phyloP scores from a whole-genome alignment of 371 early-diverging fungal genomes.

The Dichotomocladium elegans region DNA sequence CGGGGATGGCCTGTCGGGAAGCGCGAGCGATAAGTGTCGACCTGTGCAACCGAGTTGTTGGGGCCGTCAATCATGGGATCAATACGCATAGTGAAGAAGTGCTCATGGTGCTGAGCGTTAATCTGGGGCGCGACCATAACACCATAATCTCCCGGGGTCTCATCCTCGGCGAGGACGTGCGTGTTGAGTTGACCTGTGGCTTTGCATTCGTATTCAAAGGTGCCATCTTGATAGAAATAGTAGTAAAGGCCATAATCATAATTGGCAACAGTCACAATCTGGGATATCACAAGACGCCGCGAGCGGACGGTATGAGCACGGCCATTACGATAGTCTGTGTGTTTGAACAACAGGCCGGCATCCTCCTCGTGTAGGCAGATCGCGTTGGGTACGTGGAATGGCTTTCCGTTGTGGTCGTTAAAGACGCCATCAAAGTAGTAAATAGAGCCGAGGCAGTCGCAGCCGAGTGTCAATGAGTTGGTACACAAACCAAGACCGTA shows the following conservation, averaged over 20 bases:
- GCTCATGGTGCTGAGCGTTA: slow-evolving; percentile 52
- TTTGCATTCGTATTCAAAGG: slow-evolving; percentile 55
- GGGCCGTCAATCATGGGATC: slow-evolving; percentile 53
- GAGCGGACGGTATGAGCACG: slow-evolving; percentile 48
- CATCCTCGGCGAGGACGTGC: slow-evolving; percentile 49
- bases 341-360: slow-evolving; percentile 49
- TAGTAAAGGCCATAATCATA: slow-evolving; percentile 57
- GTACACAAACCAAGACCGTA: slow-evolving; percentile 51
- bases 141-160: slow-evolving; percentile 43
- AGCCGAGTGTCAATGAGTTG: slow-evolving; percentile 46
- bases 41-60: slow-evolving; percentile 38
- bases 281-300: slow-evolving; percentile 48
- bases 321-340: slow-evolving; percentile 50
- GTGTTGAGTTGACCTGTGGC: slow-evolving; percentile 54
- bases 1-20: slow-evolving; percentile 45
- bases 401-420: slow-evolving; percentile 46
- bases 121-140: slow-evolving; percentile 49
- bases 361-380: slow-evolving; percentile 57
- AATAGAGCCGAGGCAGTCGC: slow-evolving; percentile 54
- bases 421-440: slow-evolving; percentile 53
- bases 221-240: slow-evolving; percentile 56
- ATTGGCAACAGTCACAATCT: slow-evolving; percentile 55
- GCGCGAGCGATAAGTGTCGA: slow-evolving; percentile 28
- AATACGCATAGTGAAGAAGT: slow-evolving; percentile 53
- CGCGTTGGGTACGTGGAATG: slow-evolving; percentile 47